Percentiles rank a stretch among this genome's conserved stretches.
Evolutionary conservation across 2,329 filamentous ascomycete species (phyloP).

Genomic region (Sarocladium oryzae): DNA sequence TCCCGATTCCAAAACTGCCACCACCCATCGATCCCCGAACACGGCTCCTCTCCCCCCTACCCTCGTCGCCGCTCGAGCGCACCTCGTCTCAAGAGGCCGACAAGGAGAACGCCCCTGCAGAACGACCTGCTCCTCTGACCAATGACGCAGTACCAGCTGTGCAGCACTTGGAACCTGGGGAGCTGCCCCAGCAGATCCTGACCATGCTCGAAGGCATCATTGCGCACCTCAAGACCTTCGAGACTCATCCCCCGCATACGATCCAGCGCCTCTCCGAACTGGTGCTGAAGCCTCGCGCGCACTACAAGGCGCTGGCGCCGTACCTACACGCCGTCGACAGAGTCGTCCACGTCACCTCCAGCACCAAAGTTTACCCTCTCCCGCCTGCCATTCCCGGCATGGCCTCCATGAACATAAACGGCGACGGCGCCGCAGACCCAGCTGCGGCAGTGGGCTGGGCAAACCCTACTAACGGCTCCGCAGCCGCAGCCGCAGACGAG

Average conservation of each 20-base stretch:
- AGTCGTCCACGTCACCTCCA: conserved; percentile 82
- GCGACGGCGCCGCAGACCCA: conserved; percentile 39
- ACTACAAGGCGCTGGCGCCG: conserved; percentile 75
- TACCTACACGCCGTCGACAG: conserved; percentile 90
- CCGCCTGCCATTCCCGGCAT: conserved; percentile 58
- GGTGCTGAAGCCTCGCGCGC: conserved; percentile 64
- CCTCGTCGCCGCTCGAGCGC: conserved; percentile 37
- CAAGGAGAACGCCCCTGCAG: conserved; percentile 60
- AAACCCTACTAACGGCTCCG: conserved; percentile 32
- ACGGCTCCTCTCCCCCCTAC: conserved; percentile 37
- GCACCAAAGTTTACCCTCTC: conserved; percentile 74
- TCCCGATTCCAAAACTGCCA: conserved; percentile 61
- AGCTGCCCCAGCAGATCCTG: conserved; percentile 57
- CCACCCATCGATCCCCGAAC: conserved; percentile 29
- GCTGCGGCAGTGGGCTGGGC: conserved; percentile 38
- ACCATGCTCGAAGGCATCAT: conserved; percentile 56
- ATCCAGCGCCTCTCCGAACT: conserved; percentile 89
- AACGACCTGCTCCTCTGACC: conserved; percentile 22
- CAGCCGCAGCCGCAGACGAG: conserved; percentile 72
- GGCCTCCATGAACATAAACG: conserved; percentile 55
- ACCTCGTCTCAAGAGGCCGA: conserved; percentile 50
- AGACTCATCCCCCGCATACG: conserved; percentile 76
- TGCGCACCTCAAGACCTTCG: conserved; percentile 61
- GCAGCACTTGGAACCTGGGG: conserved; percentile 28
- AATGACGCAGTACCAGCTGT: conserved; percentile 27